A percentile compares a stretch with the other conserved stretches of the same genome.
These are phyloP conservation scores for Calonectria hawksworthii DNA, from an alignment of 2,329 filamentous ascomycete genomes.

Conservation along the genomic window DNA sequence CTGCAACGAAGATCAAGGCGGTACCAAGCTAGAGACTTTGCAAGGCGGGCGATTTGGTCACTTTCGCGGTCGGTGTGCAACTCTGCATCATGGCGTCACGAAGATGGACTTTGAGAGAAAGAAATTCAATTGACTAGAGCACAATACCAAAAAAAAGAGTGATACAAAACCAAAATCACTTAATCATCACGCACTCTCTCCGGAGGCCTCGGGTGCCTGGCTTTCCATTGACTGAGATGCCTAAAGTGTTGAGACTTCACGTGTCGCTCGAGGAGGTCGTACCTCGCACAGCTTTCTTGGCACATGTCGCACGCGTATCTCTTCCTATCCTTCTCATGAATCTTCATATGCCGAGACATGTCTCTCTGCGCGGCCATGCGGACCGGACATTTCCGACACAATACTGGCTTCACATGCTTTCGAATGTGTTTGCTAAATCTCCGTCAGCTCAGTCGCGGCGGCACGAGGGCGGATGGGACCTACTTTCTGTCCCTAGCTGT, in stretches of 20 bases:
- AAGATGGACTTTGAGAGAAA: neutral
- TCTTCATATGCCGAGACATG: conserved; percentile 31
- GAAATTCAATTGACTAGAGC: neutral
- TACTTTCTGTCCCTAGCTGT: conserved; percentile 33
- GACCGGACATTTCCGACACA: conserved; percentile 29
- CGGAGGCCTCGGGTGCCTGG: neutral
- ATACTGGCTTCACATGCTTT: conserved; percentile 34
- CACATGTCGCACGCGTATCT: neutral
- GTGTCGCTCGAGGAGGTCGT: conserved; percentile 7
- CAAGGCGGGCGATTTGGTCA: too few relatives aligned
- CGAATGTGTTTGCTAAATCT: conserved; percentile 38
- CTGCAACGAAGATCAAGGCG: too few relatives aligned
- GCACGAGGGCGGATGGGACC: neutral
- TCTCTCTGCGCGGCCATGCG: conserved; percentile 30
- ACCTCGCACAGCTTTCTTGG: neutral
- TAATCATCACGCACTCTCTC: neutral
- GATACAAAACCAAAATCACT: neutral
- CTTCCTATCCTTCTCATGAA: conserved; percentile 14
- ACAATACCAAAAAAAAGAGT: neutral
- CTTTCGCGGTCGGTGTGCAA: neutral
- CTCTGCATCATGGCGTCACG: neutral
- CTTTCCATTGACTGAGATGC: neutral
- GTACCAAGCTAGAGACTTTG: too few relatives aligned
- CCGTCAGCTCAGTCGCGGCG: neutral
- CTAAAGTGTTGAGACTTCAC: neutral